These are phyloP conservation scores for Coelastrella sp. DNA, from an alignment of 139 green algal species.

Conservation along the genomic window DNA sequence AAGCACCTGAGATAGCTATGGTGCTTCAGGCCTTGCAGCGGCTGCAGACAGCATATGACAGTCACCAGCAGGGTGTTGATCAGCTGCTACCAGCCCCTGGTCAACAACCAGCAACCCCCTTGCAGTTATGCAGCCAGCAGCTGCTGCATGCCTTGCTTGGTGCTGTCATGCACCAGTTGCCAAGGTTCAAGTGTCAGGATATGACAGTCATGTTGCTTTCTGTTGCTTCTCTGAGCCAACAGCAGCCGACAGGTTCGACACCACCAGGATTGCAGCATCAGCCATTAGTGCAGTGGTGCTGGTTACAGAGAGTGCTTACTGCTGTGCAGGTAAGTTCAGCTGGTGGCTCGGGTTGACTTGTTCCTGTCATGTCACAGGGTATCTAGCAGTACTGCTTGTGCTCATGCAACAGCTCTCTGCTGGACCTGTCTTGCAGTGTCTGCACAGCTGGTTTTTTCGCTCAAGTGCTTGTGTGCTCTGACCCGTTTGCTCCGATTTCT, in stretches of 20 bases:
- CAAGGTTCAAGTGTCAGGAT: not conserved
- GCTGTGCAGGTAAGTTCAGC: conserved; percentile 12
- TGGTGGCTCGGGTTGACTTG: not conserved
- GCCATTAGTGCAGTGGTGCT: not conserved
- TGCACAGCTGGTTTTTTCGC: too few relatives aligned
- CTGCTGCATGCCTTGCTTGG: conserved; percentile 23
- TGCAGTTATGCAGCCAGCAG: conserved; percentile 28
- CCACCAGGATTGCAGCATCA: not conserved
- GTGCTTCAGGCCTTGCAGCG: conserved; percentile 35
- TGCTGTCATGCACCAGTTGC: conserved; percentile 15
- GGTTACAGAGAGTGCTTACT: conserved; percentile 18
- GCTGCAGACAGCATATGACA: conserved; percentile 17
- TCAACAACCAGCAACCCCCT: conserved; percentile 7
- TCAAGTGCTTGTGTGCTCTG: not conserved
- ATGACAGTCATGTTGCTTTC: conserved; percentile 24
- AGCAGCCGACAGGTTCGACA: not conserved
- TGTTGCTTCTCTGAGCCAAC: not conserved
- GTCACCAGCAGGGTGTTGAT: not conserved
- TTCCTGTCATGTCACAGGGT: too few relatives aligned
- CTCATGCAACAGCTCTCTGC: too few relatives aligned
- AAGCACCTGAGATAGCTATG: conserved; percentile 40
- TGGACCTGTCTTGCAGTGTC: too few relatives aligned
- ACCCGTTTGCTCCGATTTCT: not conserved
- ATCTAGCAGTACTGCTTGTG: too few relatives aligned
- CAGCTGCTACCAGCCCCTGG: conserved; percentile 22